Conservation (phyloP, 306 rosid genomes). For the barrel medic (Medicago truncatula) region DNA sequence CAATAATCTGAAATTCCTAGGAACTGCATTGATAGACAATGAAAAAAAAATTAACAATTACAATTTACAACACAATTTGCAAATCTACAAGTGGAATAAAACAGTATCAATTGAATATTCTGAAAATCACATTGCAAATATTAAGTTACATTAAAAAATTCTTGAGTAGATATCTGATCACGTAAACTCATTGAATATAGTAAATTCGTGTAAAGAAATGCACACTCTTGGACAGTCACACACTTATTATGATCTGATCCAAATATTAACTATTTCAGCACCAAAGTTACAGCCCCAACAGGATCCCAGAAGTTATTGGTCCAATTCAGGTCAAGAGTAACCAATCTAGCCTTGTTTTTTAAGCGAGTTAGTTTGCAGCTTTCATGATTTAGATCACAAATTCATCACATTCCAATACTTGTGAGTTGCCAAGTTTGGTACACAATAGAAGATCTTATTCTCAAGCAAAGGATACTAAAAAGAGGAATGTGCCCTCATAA, state of each 20-base stretch:
- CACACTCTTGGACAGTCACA: background rate
- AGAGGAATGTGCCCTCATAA: background rate
- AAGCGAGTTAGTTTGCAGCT: too few species aligned
- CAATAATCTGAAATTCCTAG: conserved; percentile 92
- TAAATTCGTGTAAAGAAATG: background rate
- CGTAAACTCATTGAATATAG: conserved; percentile 2
- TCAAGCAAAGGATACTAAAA: background rate
- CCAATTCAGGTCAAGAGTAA: too few species aligned
- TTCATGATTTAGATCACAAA: too few species aligned
- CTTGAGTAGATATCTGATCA: conserved; percentile 4
- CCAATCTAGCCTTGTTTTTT: too few species aligned
- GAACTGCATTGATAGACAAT: conserved; percentile 60
- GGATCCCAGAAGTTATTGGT: too few species aligned
- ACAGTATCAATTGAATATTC: background rate
- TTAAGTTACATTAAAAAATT: conserved; percentile 4
- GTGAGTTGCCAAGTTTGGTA: too few species aligned
- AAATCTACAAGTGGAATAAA: background rate
- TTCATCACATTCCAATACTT: too few species aligned
- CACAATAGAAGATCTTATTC: background rate
- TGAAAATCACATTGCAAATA: conserved; percentile 7
- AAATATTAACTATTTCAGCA: too few species aligned
- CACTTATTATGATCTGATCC: background rate
- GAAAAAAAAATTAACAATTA: conserved; percentile 2
- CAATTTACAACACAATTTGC: background rate
- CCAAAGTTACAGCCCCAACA: too few species aligned